Evolutionary conservation across 306 rosid genomes (phyloP).

Genomic region (Vigna trinervia): DNA sequence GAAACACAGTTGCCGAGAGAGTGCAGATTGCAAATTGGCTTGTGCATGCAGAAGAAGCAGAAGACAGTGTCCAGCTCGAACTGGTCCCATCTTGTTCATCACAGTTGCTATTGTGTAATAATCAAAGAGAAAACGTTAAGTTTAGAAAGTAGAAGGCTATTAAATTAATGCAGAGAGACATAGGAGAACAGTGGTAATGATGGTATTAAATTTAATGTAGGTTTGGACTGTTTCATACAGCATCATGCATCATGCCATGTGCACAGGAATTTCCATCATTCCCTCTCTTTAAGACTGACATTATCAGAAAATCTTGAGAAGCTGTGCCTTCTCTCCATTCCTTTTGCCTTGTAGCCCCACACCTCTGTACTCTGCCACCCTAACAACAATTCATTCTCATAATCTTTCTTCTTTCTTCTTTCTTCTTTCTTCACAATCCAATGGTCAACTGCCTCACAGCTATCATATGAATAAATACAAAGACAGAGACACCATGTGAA

Average conservation of each 20-base stretch:
- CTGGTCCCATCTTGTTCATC: not conserved
- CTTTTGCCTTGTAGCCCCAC: constrained; percentile 48
- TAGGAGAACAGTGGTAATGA: constrained; percentile 31
- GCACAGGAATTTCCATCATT: constrained; percentile 65
- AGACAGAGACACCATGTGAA: too few species aligned
- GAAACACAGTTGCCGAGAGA: too few species aligned
- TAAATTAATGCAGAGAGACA: constrained; percentile 3
- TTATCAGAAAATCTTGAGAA: constrained; percentile 28
- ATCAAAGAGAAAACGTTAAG: not conserved
- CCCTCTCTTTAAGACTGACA: constrained; percentile 38
- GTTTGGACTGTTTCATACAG: constrained; percentile 42
- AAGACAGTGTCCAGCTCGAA: not conserved
- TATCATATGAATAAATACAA: not conserved
- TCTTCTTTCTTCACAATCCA: not conserved
- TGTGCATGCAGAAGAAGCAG: too few species aligned
- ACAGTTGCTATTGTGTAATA: not conserved
- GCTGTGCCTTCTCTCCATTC: constrained; percentile 38
- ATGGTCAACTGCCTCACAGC: not conserved
- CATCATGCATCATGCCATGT: constrained; percentile 43
- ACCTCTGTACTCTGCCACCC: constrained; percentile 33
- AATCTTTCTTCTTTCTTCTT: not conserved
- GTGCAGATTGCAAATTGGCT: too few species aligned
- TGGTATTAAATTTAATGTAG: constrained; percentile 28
- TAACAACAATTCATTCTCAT: constrained; percentile 40
- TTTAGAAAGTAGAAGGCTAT: not conserved